These are phyloP conservation scores for Saturnispora besseyi DNA, from an alignment of 805 yeast genomes.

Conservation along the genomic window DNA sequence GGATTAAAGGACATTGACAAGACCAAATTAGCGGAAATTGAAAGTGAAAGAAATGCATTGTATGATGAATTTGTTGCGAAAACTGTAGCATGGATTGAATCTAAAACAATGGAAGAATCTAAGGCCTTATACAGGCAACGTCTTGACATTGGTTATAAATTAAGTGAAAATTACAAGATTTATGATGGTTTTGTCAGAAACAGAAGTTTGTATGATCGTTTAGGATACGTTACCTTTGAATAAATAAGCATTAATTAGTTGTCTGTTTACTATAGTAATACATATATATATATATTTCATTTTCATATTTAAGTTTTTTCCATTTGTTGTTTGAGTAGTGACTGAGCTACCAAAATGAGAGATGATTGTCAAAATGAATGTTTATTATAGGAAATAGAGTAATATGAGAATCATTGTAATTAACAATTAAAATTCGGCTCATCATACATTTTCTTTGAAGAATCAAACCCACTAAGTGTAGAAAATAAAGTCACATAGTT, in stretches of 20 bases:
- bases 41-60: constrained; percentile 44
- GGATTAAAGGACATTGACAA: constrained; percentile 36
- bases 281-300: not conserved
- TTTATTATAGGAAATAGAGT: too few species aligned
- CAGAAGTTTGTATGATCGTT: constrained; percentile 70
- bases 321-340: not conserved
- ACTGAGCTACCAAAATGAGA: not conserved
- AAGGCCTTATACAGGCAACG: constrained; percentile 44
- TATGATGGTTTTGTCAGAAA: constrained; percentile 80
- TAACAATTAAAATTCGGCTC: not conserved
- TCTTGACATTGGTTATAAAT: constrained; percentile 39
- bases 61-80: constrained; percentile 47
- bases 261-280: not conserved
- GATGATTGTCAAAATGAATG: too few species aligned
- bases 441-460: not conserved
- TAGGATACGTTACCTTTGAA: constrained; percentile 34
- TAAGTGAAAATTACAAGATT: constrained; percentile 54
- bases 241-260: constrained; percentile 8
- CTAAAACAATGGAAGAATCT: constrained; percentile 43
- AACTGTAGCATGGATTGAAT: constrained; percentile 74
- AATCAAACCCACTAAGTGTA: not conserved
- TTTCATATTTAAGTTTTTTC: not conserved
- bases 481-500: constrained; percentile 3
- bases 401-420: not conserved
- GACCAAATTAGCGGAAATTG: constrained; percentile 24